These are phyloP conservation scores for Stagonosporopsis tanaceti DNA, from an alignment of 2,329 filamentous ascomycete genomes.

Conservation along the genomic window DNA sequence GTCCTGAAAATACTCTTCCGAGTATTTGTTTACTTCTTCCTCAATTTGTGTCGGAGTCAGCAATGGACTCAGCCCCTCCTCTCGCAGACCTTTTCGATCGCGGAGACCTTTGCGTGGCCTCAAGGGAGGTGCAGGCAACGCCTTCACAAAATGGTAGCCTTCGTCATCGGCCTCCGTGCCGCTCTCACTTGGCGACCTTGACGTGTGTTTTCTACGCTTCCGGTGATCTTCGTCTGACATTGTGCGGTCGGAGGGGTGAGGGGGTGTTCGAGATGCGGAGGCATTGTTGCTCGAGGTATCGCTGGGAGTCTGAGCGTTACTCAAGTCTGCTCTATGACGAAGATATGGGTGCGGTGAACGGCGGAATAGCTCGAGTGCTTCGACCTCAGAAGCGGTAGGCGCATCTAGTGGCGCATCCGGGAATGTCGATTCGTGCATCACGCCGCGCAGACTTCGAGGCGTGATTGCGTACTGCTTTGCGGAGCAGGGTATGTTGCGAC, in stretches of 20 bases:
- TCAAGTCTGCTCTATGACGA: slow-evolving; percentile 40
- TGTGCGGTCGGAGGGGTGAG: slow-evolving; percentile 27
- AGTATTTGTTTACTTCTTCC: slow-evolving; percentile 53
- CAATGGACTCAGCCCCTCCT: slow-evolving; percentile 50
- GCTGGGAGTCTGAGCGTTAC: slow-evolving; percentile 27
- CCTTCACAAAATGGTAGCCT: slow-evolving; percentile 76
- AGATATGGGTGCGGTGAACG: slow-evolving; percentile 51
- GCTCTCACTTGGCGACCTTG: slow-evolving; percentile 74
- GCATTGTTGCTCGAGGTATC: slow-evolving; percentile 29
- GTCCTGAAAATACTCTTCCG: slow-evolving; percentile 48
- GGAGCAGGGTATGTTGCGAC: not conserved
- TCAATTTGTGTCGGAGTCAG: slow-evolving; percentile 59
- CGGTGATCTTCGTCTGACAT: slow-evolving; percentile 38
- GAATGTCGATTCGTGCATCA: slow-evolving; percentile 26
- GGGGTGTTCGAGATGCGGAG: slow-evolving; percentile 25
- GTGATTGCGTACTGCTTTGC: slow-evolving; percentile 12
- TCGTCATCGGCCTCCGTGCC: slow-evolving; percentile 97
- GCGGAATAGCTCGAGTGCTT: slow-evolving; percentile 46
- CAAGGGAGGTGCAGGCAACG: slow-evolving; percentile 79
- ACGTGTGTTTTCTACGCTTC: slow-evolving; percentile 37
- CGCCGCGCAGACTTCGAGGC: slow-evolving; percentile 13
- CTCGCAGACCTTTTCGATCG: slow-evolving; percentile 53
- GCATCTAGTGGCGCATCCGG: slow-evolving; percentile 30
- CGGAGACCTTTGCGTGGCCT: slow-evolving; percentile 80
- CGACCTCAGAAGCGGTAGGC: slow-evolving; percentile 32